A percentile compares a stretch with the other conserved stretches of the same genome.
Conservation (phyloP, 139 green algal genomes). For the Raphidocelis subcapitata region DNA sequence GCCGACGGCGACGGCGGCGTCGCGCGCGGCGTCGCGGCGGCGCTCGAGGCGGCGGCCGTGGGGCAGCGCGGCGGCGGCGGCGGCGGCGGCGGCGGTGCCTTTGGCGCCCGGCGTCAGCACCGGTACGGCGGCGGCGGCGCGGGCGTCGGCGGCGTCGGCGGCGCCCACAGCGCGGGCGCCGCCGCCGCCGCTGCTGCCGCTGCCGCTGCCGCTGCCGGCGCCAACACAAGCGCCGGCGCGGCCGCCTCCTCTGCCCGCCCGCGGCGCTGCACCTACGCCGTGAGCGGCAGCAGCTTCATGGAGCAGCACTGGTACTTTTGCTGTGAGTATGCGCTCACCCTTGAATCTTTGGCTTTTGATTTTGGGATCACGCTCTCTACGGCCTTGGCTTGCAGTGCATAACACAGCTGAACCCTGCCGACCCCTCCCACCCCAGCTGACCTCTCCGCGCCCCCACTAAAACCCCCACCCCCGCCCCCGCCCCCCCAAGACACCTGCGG, state of each 20-base stretch:
- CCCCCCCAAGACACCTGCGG: constrained; percentile 74
- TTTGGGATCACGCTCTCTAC: too few species aligned
- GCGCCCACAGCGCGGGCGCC: not conserved
- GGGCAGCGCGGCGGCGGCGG: not conserved
- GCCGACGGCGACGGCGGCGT: not conserved
- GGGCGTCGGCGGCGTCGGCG: not conserved
- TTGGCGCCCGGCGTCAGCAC: not conserved
- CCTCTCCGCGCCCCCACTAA: constrained; percentile 38
- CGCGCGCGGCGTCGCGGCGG: not conserved
- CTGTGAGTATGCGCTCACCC: too few species aligned
- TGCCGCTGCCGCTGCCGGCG: not conserved
- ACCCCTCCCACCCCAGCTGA: not conserved
- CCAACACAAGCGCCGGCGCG: not conserved
- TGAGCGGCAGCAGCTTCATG: constrained; percentile 58
- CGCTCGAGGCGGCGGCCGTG: not conserved
- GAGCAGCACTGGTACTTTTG: constrained; percentile 66
- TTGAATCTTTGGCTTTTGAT: too few species aligned
- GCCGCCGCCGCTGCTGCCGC: not conserved
- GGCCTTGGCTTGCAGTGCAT: not conserved
- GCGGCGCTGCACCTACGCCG: constrained; percentile 50
- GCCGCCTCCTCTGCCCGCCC: not conserved
- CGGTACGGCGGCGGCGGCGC: not conserved
- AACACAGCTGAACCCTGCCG: not conserved
- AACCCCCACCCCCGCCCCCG: too few species aligned
- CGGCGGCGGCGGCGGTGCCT: not conserved